Conservation (phyloP, 371 early-diverging fungal species). For the Mucor lusitanicus region DNA sequence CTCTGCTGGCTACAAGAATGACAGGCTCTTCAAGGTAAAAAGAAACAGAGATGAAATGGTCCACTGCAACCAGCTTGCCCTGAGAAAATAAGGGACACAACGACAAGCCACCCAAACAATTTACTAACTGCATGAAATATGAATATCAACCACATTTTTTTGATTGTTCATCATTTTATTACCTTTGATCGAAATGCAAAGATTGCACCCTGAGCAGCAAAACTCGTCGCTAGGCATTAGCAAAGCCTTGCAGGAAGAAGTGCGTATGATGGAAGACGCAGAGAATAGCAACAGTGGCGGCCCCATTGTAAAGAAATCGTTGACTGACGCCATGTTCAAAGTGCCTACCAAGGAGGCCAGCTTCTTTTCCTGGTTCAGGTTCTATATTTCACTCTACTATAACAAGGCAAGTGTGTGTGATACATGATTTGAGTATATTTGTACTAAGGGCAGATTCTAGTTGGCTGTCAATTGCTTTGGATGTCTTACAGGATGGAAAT, state of each 20-base stretch:
- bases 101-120: background rate
- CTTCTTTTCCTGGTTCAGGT: constrained; percentile 36
- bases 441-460: constrained; percentile 10
- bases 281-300: background rate
- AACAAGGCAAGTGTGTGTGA: constrained; percentile 32
- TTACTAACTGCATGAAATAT: background rate
- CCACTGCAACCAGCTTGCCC: background rate
- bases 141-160: constrained; percentile 2
- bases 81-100: background rate
- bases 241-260: constrained; percentile 30
- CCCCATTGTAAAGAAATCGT: constrained; percentile 7
- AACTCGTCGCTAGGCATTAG: constrained; percentile 46
- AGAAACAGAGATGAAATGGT: background rate
- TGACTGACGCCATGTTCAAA: constrained; percentile 36
- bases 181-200: constrained; percentile 10
- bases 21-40: background rate
- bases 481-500: constrained; percentile 44
- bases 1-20: background rate
- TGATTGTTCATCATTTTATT: constrained; percentile 3
- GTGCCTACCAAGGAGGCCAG: constrained; percentile 27
- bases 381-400: constrained; percentile 43
- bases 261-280: constrained; percentile 9
- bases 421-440: too few relatives aligned
- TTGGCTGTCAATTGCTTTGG: constrained; percentile 46
- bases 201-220: constrained; percentile 27